These are phyloP conservation scores for Claviceps africana DNA, from an alignment of 2,329 filamentous ascomycete species.

Conservation along the genomic window DNA sequence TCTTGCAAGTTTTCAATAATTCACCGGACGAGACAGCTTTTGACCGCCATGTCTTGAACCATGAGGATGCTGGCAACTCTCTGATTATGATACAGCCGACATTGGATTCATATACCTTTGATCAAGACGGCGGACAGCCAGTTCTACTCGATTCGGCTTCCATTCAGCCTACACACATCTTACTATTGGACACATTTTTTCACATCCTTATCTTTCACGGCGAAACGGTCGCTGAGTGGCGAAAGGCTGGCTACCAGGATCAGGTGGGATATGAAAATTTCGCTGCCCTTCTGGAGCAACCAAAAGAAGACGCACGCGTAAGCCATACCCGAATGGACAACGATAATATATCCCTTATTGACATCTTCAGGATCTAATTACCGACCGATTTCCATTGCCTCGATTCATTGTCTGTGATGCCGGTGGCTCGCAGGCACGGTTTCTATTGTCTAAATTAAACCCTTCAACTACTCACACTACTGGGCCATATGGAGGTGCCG, in stretches of 20 bases:
- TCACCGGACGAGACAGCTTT: conserved; percentile 99
- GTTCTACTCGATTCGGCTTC: conserved; percentile 94
- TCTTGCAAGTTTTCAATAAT: conserved; percentile 98
- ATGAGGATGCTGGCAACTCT: conserved; percentile 93
- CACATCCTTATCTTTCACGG: conserved; percentile 99
- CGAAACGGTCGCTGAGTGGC: conserved; percentile 95
- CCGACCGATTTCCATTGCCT: conserved; percentile 93
- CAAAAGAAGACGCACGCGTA: conserved; percentile 92
- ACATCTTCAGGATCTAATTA: conserved; percentile 66
- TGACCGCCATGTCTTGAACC: conserved; percentile 90
- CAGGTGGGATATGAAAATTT: conserved; percentile 99
- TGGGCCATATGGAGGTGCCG: conserved; percentile 78
- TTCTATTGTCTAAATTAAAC: conserved; percentile 92
- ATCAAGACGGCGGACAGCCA: conserved; percentile 81
- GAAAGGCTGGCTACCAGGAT: conserved; percentile 93
- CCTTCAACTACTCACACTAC: conserved; percentile 94
- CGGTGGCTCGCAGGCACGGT: conserved; percentile 94
- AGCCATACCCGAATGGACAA: conserved; percentile 18
- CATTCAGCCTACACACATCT: conserved; percentile 84
- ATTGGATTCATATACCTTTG: conserved; percentile 91
- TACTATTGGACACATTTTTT: conserved; percentile 96
- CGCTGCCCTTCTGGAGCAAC: conserved; percentile 70
- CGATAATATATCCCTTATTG: conserved; percentile 3
- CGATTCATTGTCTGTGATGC: conserved; percentile 98
- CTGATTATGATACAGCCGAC: conserved; percentile 98